These are phyloP conservation scores for Delitschia confertaspora DNA, from an alignment of 495 filamentous ascomycete genomes.

Conservation along the genomic window DNA sequence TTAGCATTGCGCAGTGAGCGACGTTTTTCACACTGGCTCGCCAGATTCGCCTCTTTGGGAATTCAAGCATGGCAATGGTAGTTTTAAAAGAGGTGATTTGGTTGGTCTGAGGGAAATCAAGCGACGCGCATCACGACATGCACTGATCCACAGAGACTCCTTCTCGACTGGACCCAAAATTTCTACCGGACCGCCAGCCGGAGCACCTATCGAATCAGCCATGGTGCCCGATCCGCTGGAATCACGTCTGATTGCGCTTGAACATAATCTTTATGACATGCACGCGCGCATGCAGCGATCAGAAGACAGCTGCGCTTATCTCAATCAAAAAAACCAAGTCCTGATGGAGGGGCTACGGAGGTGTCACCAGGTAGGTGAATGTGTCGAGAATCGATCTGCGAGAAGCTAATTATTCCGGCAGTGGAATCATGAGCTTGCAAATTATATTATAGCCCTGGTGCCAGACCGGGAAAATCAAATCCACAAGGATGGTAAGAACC, in stretches of 20 bases:
- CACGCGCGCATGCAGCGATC: slow-evolving; percentile 63
- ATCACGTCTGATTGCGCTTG: slow-evolving; percentile 62
- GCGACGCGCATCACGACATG: slow-evolving; percentile 89
- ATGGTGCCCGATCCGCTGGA: slow-evolving; percentile 70
- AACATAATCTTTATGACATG: slow-evolving; percentile 77
- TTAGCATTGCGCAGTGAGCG: slow-evolving; percentile 60
- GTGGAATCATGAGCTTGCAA: slow-evolving; percentile 71
- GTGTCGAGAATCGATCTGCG: slow-evolving; percentile 8
- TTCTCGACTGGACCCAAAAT: slow-evolving; percentile 66
- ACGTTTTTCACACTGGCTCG: slow-evolving; percentile 95
- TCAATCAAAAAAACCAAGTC: slow-evolving; percentile 71
- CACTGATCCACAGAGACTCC: slow-evolving; percentile 89
- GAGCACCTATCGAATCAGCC: slow-evolving; percentile 77
- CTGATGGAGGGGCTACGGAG: slow-evolving; percentile 73
- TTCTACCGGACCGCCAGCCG: slow-evolving; percentile 53
- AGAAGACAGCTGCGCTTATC: slow-evolving; percentile 70
- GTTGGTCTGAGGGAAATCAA: slow-evolving; percentile 92
- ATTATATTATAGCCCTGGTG: slow-evolving; percentile 58
- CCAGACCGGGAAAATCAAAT: slow-evolving; percentile 55
- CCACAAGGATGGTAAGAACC: slow-evolving; percentile 47
- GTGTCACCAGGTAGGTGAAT: slow-evolving; percentile 56
- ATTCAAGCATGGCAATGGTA: slow-evolving; percentile 97
- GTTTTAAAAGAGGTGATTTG: slow-evolving; percentile 90
- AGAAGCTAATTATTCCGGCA: slow-evolving; percentile 30
- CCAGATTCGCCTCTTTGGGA: slow-evolving; percentile 96